Evolutionary conservation across 306 rosid genomes (phyloP).

Genomic region (cucumber (Cucumis sativus)): Cucumber_9930_V3 NC_026658.2:2894501-2895000

Average conservation of each 20-base stretch:
- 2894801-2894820: background rate
- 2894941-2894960: background rate
- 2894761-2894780: background rate
- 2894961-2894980: background rate
- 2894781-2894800: background rate
- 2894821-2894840: background rate
- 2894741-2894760: background rate
- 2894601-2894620: conserved; percentile 46
- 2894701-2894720: conserved; percentile 74
- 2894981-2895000: background rate
- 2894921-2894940: background rate
- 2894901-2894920: background rate
- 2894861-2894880: background rate
- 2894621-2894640: conserved; percentile 73
- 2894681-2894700: conserved; percentile 89
- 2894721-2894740: conserved; percentile 63
- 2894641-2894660: conserved; percentile 69
- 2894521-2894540: background rate
- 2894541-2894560: background rate
- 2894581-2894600: conserved; percentile 5
- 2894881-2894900: background rate
- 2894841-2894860: background rate
- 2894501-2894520: background rate
- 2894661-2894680: conserved; percentile 60
- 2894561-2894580: background rate